phyloP scores from a whole-genome alignment of 2,329 filamentous ascomycete genomes.

The Penicillium sumatraense region DNA sequence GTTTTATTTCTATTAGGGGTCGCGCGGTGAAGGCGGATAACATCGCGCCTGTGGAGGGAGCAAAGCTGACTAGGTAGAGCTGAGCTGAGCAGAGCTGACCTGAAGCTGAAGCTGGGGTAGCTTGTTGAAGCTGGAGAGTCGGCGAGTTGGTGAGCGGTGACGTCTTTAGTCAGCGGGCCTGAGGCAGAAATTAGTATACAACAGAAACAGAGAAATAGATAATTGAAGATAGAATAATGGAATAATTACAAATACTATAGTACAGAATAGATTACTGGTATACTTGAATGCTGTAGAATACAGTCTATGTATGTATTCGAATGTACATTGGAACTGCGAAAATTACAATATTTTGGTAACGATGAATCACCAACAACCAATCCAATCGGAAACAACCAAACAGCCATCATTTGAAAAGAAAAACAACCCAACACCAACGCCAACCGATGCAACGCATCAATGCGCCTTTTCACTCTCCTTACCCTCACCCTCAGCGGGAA shows the following conservation, averaged over 20 bases:
- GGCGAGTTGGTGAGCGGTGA: neutral
- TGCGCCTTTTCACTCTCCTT: slow-evolving; percentile 11
- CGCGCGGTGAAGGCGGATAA: slow-evolving; percentile 96
- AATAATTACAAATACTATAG: neutral
- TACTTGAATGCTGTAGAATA: neutral
- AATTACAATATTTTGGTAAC: slow-evolving; percentile 13
- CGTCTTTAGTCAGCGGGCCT: neutral
- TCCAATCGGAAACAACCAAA: neutral
- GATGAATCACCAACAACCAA: neutral
- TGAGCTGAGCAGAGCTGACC: slow-evolving; percentile 20
- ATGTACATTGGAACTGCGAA: slow-evolving; percentile 1
- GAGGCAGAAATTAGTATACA: neutral
- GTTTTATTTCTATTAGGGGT: slow-evolving; percentile 94
- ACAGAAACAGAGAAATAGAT: neutral
- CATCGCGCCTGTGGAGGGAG: slow-evolving; percentile 59
- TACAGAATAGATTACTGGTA: neutral
- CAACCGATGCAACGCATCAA: slow-evolving; percentile 7
- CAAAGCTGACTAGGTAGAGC: too few species aligned
- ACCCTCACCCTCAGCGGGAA: slow-evolving; percentile 28
- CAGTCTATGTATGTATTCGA: neutral
- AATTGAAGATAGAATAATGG: neutral
- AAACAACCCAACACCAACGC: slow-evolving; percentile 1
- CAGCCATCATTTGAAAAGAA: too few species aligned
- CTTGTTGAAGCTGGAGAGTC: slow-evolving; percentile 6
- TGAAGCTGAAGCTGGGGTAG: slow-evolving; percentile 22